Conservation (phyloP, 192 early-diverging fungal genomes). For the Rhizoclosmatium sp. region DNA sequence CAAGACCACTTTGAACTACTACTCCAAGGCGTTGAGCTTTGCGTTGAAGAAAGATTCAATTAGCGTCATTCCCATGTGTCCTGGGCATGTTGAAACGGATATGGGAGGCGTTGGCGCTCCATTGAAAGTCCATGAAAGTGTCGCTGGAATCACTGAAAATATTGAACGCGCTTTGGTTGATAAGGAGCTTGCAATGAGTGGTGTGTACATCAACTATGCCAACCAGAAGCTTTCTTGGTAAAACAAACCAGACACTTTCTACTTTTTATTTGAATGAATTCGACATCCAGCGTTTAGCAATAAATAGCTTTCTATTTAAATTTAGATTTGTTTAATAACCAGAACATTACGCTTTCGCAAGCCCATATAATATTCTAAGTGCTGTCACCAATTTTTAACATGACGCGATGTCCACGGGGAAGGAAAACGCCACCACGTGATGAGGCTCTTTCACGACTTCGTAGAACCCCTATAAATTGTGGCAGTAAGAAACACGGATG, state of each 20-base stretch:
- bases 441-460: too few species aligned
- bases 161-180: conserved; percentile 21
- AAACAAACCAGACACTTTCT: conserved; percentile 21
- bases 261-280: too few species aligned
- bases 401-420: too few species aligned
- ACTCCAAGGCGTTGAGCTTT: conserved; percentile 26
- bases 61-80: conserved; percentile 19
- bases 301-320: too few species aligned
- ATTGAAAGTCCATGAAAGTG: conserved; percentile 25
- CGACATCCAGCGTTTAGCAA: too few species aligned
- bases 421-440: too few species aligned
- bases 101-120: conserved; percentile 30
- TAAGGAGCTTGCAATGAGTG: not conserved
- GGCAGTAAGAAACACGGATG: too few species aligned
- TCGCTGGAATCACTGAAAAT: conserved; percentile 34
- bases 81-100: conserved; percentile 41
- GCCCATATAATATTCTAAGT: too few species aligned
- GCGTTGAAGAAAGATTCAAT: conserved; percentile 6
- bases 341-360: too few species aligned
- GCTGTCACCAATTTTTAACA: too few species aligned
- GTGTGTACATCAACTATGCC: not conserved
- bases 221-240: conserved; percentile 49
- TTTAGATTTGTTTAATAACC: too few species aligned
- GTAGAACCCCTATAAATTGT: too few species aligned
- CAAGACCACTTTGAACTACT: conserved; percentile 38